Percentiles rank a stretch among this genome's conserved stretches.
Evolutionary conservation across 1,284 basidiomycete species (phyloP).

Genomic region (Lignosus rhinocerotis): DNA sequence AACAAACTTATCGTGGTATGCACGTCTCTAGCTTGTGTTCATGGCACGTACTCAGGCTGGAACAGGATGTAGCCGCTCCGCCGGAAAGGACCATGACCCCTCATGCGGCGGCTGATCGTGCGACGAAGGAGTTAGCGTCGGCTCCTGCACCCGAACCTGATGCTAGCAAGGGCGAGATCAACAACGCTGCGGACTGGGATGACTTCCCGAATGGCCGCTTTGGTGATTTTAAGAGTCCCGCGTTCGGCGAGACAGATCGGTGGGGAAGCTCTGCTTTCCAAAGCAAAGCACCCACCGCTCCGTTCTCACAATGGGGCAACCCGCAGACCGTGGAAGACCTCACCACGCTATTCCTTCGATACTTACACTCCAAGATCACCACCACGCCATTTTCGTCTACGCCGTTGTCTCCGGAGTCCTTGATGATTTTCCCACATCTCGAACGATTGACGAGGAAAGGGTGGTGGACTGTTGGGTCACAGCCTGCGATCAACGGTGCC

Average conservation of each 20-base stretch:
- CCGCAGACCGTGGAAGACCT: constrained; percentile 76
- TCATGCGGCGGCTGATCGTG: constrained; percentile 56
- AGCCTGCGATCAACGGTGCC: constrained; percentile 88
- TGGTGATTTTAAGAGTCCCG: constrained; percentile 95
- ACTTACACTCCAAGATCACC: constrained; percentile 71
- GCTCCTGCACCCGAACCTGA: constrained; percentile 45
- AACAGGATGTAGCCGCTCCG: constrained; percentile 26
- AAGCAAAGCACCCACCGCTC: constrained; percentile 7
- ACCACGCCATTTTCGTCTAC: constrained; percentile 90
- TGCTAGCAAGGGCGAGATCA: constrained; percentile 71
- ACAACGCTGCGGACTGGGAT: constrained; percentile 86
- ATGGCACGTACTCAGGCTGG: not conserved
- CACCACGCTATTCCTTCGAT: constrained; percentile 76
- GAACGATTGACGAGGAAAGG: constrained; percentile 74
- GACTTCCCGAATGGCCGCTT: constrained; percentile 99
- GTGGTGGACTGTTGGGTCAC: constrained; percentile 97
- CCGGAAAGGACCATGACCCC: constrained; percentile 59
- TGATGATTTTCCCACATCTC: constrained; percentile 79
- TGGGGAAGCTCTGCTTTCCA: constrained; percentile 67
- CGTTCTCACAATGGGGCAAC: constrained; percentile 69
- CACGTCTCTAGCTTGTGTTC: not conserved
- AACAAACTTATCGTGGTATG: constrained; percentile 73
- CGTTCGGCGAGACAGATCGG: constrained; percentile 81
- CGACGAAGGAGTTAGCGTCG: constrained; percentile 49
- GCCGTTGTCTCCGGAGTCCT: constrained; percentile 85